Evolutionary conservation across 306 rosid genomes (phyloP).

Genomic region (Citrullus colocynthis): DNA sequence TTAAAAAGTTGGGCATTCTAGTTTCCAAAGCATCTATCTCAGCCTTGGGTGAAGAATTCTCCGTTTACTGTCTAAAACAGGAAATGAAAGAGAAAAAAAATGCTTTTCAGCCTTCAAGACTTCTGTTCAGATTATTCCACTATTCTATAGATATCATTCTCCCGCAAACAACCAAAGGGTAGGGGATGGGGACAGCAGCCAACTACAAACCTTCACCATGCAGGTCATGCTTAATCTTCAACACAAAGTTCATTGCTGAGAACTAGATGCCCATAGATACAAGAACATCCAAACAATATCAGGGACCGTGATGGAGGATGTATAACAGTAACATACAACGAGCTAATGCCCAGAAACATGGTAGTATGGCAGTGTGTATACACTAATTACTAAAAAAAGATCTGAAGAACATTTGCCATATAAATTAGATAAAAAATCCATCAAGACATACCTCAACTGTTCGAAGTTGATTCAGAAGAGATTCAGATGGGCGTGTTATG

Average conservation of each 20-base stretch:
- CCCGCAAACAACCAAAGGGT: neutral
- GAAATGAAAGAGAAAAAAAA: neutral
- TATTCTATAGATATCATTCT: neutral
- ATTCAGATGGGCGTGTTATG: slow-evolving; percentile 81
- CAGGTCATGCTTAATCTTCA: neutral
- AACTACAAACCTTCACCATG: neutral
- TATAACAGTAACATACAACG: neutral
- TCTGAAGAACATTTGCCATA: neutral
- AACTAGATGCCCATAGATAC: neutral
- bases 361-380: neutral
- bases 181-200: neutral
- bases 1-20: neutral
- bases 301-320: neutral
- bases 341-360: neutral
- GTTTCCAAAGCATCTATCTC: neutral
- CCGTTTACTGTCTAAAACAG: neutral
- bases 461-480: slow-evolving; percentile 92
- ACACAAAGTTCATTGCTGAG: neutral
- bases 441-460: slow-evolving; percentile 67
- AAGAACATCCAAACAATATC: neutral
- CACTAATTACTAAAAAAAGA: neutral
- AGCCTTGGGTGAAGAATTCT: neutral
- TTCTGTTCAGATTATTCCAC: neutral
- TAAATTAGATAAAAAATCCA: slow-evolving; percentile 2
- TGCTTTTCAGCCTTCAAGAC: neutral